Base-by-base conservation (phyloP, 176 grass and related monocot genomes). In the Raddia guianensis region DNA sequence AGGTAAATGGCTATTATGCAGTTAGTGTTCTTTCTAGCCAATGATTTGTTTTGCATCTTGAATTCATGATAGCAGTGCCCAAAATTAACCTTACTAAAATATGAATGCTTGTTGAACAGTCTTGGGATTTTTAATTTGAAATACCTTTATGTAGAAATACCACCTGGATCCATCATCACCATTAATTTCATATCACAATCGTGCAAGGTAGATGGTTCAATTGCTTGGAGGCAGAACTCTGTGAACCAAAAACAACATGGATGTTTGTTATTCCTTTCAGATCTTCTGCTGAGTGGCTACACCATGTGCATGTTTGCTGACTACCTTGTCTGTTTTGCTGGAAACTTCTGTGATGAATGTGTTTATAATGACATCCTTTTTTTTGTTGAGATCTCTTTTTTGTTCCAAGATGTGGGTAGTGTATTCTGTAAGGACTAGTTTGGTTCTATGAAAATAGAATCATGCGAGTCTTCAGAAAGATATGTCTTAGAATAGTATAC, bases 1-100 rank as follows among this genome's bases (percentile, higher is more conserved):
- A 98, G 95, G 92, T 92, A 82, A 86, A 82, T 82, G 73, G 42
- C 21, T 58, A 74, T 63, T 66, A 54, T 77, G 18, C 69, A 70
- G 58, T 35, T 85, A 21, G 35, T 59, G 56, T 74, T 47, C 19
- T 78, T 74, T 79, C 21, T 73, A 65, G 49, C 64, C 56, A 79
- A 86, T 34, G 59, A 8, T 32, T 40, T 53, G 43, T 44, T 72
- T 56, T 73, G 46, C 40, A 59, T 75, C 34, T 84, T 77, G 37
- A 40, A 40, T 40, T 40, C 37, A 40, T 40, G 19, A 7, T 19
- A 77, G 9, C 69, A 57, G 18, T 66, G n/a, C 76, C 70, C 82
- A 80, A 63, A 80, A 49, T 84, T 84, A 68, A 61, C 53, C 62
- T 74, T 37, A 67, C 21, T 66, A 35, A 35, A 58, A 73, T 65